Base-by-base conservation (phyloP, 768 basidiomycete genomes). In the Nevesoporus exiguus region DNA sequence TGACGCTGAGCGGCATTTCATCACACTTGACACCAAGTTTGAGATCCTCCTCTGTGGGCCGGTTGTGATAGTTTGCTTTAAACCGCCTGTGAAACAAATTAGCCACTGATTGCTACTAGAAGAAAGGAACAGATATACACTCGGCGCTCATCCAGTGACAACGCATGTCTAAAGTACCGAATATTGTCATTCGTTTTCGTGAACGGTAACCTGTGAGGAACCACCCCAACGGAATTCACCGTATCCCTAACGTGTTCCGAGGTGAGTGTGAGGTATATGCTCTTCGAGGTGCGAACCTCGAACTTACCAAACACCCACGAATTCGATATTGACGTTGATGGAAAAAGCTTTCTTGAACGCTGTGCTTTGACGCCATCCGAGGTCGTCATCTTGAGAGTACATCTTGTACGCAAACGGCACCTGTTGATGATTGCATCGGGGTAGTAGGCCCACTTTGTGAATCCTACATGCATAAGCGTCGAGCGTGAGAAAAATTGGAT, bases 281-380 rank as follows among this genome's bases (percentile, higher is more conserved):
- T n/a, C n/a, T n/a, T n/a, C n/a, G n/a, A n/a, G n/a, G n/a, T n/a
- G n/a, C n/a, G n/a, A n/a, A n/a, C n/a, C 40, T 6, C n/a, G 34
- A 34, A 55, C 76, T 53, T 61, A 87, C 88, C 86, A 90, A 7
- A 90, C 85, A 13, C 87, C 89, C 4, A 91, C 71, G 56, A 90
- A 79, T 39, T 89, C 81, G 33, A 90, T 80, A 53, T 84, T 77
- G 9, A 90, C 85, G 33, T 88, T 84, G n/a, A 85, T 80, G 0
- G 81, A 85, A 62, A 90, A 90, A 0, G 85, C 80, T 27, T 82
- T 83, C 68, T 90, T 90, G 74, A 91, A 91, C 0, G 76, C 78
- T 0, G 73, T 77, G 52, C 83, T 84, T 62, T 87, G 83, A 7
- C 63, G 55, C 86, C 86, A 88, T 1, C 86, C 85, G 2, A 55